Evolutionary conservation across 768 basidiomycete species (phyloP), one percentile per base, ranked within the genome.

Genomic region (Xerocomellus intermedius): DNA sequence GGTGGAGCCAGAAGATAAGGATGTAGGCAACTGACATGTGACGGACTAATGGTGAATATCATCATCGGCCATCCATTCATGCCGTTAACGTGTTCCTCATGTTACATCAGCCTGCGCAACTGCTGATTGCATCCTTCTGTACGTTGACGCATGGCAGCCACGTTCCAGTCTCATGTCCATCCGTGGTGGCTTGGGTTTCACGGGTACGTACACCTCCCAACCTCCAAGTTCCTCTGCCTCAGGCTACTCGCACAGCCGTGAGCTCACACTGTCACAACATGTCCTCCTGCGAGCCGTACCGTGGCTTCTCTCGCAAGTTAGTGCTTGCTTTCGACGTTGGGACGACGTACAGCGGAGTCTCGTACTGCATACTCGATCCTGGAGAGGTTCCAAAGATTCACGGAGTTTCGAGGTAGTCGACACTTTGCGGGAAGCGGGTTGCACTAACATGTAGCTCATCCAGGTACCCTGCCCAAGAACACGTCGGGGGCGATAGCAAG

Each of bases 391-490:
- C 74, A 17, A 58, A 61, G 35, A 67, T 77, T 17, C 45, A 22
- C 6, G 60, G 65, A 2, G 69, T 69, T 22, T 44, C 61, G 16
- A 71, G 55, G 75, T 72, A 24, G 37, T 64, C 1, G 10, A 16
- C 7, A 12, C 9, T 14, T 10, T 42, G 32, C 41, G 4, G 16
- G 8, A 35, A 22, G 14, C 1, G 2, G 12, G 10, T 30, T 3
- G 16, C n/a, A 2, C 32, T 55, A 38, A 54, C 4, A 1, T 6
- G n/a, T 7, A 4, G 2, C 4, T 24, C 28, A 22, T 42, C 13
- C 35, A 81, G 80, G 52, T 80, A 74, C 53, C 81, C 79, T 6
- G 75, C 73, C 1, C 78, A 79, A 54, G 75, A 78, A n/a, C 67
- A 73, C 5, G 66, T 74, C n/a, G 75, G 75, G 4, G 75, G 77